Evolutionary conservation across 192 early-diverging fungal species (phyloP), one percentile per base, ranked within the genome.

Genomic region (Backusella australiensis): DNA sequence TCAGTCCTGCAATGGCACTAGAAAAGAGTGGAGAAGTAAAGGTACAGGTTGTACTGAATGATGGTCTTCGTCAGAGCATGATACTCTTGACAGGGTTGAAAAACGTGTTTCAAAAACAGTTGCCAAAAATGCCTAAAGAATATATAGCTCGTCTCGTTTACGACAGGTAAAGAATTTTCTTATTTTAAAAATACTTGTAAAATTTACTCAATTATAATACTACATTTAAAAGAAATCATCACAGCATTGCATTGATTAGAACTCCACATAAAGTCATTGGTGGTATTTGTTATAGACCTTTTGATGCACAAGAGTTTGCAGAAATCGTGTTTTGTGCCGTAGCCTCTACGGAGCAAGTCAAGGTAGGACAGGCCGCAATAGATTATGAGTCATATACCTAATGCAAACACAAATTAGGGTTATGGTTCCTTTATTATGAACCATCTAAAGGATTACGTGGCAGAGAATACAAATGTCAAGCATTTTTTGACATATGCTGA

Each of bases 271-370:
- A 91, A 65, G 94, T 97, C 17, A 86, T 99, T 42, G 98, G 96
- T 39, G 98, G 97, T 1, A 98, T 98, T 38, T 94, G 94, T 5
- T 99, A 94, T 81, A 89, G 96, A 29, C 91, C 96, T 15, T 99
- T 99, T 83, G 85, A 87, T 72, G 85, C 88, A 9, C 86, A 94
- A 23, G 87, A 93, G 73, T 98, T 99, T 89, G 95, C 96, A 14
- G 98, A 99, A 79, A 99, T 99, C 85, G 98, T 99, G 9, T 99
- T 99, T 85, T 97, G 94, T 73, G 98, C 98, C 3, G 93, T 99
- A 14, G 85, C 91, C 3, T 92, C 93, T 0, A 88, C 91, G 6
- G 94, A 96, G 67, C 97, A 98, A 87, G 97, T 96, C 56, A 94
- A 95, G 81, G 93, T 93, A 83, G 32, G 32, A 32, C 32, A 32